Evolutionary conservation across 148 eudicot genomes (phyloP), one percentile per base, ranked within the genome.

Genomic region (Fallopia convolvulus): DNA sequence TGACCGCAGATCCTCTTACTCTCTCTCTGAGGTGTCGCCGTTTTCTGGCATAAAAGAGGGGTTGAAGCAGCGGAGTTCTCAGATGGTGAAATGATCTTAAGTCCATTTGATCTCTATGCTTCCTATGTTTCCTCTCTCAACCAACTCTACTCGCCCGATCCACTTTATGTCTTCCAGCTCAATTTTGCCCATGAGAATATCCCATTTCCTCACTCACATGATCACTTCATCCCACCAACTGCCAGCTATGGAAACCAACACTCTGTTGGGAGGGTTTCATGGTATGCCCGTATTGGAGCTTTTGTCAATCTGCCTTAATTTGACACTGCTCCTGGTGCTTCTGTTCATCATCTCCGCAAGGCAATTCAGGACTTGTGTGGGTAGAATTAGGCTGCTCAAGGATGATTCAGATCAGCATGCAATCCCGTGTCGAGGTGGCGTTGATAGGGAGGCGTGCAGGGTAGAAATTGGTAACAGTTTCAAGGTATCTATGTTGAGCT

Each of bases 51-150:
- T 75, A 81, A 79, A 44, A 42, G 70, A 63, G 78, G 68, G 70
- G 39, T 61, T 61, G 70, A 30, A 68, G 21, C 72, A 68, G n/a
- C 61, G 55, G 72, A 74, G 72, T 82, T 33, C 80, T 76, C 89
- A 87, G 85, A 87, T 92, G 89, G 87, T 88, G 87, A 83, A 87
- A 86, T 87, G 91, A 85, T 79, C 85, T 80, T 85, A 61, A 68
- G 41, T 48, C 32, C 49, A 47, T 80, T 79, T 86, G 84, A 84
- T 74, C 80, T 65, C 77, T 53, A 70, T 20, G 33, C 48, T 56
- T 39, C 44, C 65, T 40, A 10, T 75, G 46, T 40, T 4, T 32
- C 40, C 47, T 73, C 68, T 33, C 48, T 74, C 72, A 70, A 48
- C 74, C 55, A 71, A 53, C 79, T 79, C 50, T 53, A 12, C 55